Evolutionary conservation across 1,139 yeast genomes (phyloP), one percentile per base, ranked within the genome.

Genomic region (Blastobotrys arbuscula): DNA sequence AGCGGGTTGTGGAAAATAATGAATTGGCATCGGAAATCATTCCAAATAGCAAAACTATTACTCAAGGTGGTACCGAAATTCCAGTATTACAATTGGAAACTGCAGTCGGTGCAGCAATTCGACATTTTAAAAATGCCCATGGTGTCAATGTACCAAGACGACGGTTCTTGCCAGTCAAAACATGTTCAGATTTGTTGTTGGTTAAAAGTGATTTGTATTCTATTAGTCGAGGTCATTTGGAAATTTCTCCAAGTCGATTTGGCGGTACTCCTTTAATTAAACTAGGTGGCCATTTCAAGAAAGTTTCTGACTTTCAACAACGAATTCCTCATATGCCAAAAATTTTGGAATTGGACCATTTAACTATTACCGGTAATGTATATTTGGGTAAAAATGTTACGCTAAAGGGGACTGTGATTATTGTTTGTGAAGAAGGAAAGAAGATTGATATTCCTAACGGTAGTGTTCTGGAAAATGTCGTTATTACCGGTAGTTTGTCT

Each of bases 91-190:
- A 92, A 74, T 81, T 92, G 65, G 98, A 92, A 75, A 92, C 98
- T 47, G 98, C 98, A 24, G 96, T 89, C 58, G 98, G 98, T 75
- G 98, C 98, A 39, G 97, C 98, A 48, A 92, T 92, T 67, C 87
- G 96, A 72, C 94, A 90, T 71, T 92, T 94, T 71, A 77, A 83
- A 59, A 86, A 88, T 61, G 97, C 97, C 30, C 97, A 89, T 64
- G 98, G 98, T 71, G 95, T 92, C 61, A 96, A 89, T 62, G 98
- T 92, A 33, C 97, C 98, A 69, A 86, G 98, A 74, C 79, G 96
- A 41, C 84, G 98, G 68, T 92, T 92, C 78, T 79, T 94, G 73
- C 98, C 98, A 19, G 98, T 92, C 61, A 92, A 92, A 76, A 94
- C 98, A 21, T 88, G 94, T 69, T 89, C 97, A 9, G 98, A 92